A percentile compares a stretch with the other conserved stretches of the same genome.
Conservation (phyloP, 2,329 filamentous ascomycete species). For the Botrytis elliptica region DNA sequence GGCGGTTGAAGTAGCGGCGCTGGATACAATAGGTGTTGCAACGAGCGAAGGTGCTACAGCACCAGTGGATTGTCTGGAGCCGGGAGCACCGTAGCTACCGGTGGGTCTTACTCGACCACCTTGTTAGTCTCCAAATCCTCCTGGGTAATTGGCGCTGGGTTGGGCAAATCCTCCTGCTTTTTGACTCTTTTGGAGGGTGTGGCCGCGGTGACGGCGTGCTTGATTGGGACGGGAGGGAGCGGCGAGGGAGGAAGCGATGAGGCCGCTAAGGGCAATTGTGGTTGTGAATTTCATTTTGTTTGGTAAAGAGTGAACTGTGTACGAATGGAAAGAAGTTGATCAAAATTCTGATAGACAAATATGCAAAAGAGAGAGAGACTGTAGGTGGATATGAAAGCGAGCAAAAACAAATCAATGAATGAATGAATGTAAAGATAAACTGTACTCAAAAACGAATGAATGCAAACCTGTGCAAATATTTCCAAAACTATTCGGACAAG, state of each 20-base stretch:
- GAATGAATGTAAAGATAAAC: not conserved
- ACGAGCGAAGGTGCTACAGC: not conserved
- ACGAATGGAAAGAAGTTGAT: not conserved
- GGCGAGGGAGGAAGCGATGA: constrained; percentile 4
- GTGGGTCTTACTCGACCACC: not conserved
- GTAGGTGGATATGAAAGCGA: not conserved
- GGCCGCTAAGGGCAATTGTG: not conserved
- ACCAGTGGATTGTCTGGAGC: not conserved
- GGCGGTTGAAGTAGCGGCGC: not conserved
- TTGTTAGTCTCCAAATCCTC: not conserved
- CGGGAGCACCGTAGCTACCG: not conserved
- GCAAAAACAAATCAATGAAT: not conserved
- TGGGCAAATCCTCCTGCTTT: not conserved
- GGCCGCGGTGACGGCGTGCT: not conserved
- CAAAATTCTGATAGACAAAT: not conserved
- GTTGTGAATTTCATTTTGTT: constrained; percentile 1
- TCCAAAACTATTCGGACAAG: not conserved
- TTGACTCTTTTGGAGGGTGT: not conserved
- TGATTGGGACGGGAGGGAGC: not conserved
- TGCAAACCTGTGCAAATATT: not conserved
- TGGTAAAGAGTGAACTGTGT: not conserved
- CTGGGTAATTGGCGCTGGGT: not conserved
- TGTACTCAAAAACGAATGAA: not conserved
- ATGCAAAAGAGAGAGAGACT: not conserved
- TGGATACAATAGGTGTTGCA: not conserved